Percentiles rank a stretch among this genome's conserved stretches.
Evolutionary conservation across 2,329 filamentous ascomycete genomes (phyloP).

Genomic region (Fusarium sp.): DNA sequence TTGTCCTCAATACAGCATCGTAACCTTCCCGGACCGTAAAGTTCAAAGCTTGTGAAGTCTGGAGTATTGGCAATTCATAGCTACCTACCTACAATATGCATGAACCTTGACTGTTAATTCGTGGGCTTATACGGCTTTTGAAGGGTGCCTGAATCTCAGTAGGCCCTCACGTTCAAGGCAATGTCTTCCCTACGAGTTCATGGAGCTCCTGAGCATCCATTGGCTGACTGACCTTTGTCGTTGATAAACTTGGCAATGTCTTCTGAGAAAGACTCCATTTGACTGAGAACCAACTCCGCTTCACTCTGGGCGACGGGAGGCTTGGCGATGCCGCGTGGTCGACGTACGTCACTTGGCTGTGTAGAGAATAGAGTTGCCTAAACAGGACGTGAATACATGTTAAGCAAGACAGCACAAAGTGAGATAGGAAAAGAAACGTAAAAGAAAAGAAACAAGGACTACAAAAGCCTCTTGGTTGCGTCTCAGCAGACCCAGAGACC

Average conservation of each 20-base stretch:
- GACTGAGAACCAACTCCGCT: slow-evolving; percentile 15
- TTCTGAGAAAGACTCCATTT: slow-evolving; percentile 2
- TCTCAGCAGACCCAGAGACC: slow-evolving; percentile 2
- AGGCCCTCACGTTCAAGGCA: neutral
- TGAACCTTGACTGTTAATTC: neutral
- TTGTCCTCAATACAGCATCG: neutral
- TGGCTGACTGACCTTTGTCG: neutral
- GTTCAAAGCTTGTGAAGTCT: neutral
- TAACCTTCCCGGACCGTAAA: neutral
- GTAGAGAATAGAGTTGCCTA: slow-evolving; percentile 26
- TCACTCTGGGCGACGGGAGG: slow-evolving; percentile 21
- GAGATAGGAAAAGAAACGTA: neutral
- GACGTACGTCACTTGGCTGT: slow-evolving; percentile 33
- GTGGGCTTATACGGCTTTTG: neutral
- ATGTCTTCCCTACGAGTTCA: neutral
- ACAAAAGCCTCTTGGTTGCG: neutral
- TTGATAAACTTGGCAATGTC: slow-evolving; percentile 13
- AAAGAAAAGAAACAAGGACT: neutral
- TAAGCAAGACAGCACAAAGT: neutral
- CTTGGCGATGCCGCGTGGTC: slow-evolving; percentile 37
- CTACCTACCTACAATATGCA: neutral
- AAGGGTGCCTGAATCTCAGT: neutral
- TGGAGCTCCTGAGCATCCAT: slow-evolving; percentile 2
- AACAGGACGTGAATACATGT: neutral
- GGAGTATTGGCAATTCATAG: neutral